Base-by-base conservation (phyloP, 371 early-diverging fungal species). In the Cokeromyces recurvatus region DNA sequence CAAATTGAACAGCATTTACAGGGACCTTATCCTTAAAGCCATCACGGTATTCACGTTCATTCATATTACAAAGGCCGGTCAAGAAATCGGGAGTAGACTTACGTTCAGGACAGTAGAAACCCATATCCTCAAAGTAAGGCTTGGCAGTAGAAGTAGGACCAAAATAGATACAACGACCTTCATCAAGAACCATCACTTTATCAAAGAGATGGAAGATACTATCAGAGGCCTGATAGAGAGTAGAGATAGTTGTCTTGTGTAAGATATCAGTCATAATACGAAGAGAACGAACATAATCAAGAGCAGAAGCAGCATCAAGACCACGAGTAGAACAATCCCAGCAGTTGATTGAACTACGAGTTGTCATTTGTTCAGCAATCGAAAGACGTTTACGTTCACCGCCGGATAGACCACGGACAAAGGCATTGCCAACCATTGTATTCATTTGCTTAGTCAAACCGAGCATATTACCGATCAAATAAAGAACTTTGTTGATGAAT, bases 241-340 rank as follows among this genome's bases (percentile, higher is more conserved):
- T 74, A 20, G 71, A 67, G 22, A 80, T 55, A 15, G 82, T 77
- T 27, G 83, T 68, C 39, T 79, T 80, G 49, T 81, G 77, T 43
- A 69, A 34, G 7, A 73, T 64, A 35, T 80, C 77, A 25, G 76
- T 72, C 59, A 72, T 66, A 38, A 78, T 71, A 53, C 78, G 78
- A 29, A 85, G 68, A 31, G 76, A 72, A 53, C 75, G 64, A 17
- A 84, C 63, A 46, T 82, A 81, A 53, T 83, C 81, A 15, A 84
- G 67, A 40, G 92, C 89, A 27, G 85, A 86, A 42, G 86, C 81
- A n/a, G 86, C 76, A 68, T 93, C 94, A n/a, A 93, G 55, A 43
- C 91, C 90, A 46, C 78, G 79, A n/a, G 86, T 86, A 32, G 85
- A 78, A 43, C 86, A 86, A 57, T 90, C 89, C 73, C 86, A 79